phyloP scores from a whole-genome alignment of 2,329 filamentous ascomycete genomes.

The Venturiaceae sp. region DNA sequence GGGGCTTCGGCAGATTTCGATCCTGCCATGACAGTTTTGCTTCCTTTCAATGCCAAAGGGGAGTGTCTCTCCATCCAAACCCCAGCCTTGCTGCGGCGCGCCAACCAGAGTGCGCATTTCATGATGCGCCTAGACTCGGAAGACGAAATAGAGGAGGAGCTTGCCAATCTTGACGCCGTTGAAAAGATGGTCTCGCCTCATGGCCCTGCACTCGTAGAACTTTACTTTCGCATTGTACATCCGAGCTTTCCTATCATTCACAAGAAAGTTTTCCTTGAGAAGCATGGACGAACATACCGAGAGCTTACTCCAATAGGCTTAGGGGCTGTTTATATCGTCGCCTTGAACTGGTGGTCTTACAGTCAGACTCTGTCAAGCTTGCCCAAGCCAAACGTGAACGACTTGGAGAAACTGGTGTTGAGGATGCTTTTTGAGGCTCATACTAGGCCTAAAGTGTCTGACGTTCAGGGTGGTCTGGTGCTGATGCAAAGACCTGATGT shows the following conservation, averaged over 20 bases:
- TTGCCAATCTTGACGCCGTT: constrained; percentile 2
- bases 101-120: constrained; percentile 14
- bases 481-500: constrained; percentile 26
- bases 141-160: constrained; percentile 2
- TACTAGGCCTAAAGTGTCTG: constrained; percentile 28
- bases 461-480: constrained; percentile 27
- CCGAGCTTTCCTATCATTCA: constrained; percentile 50
- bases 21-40: constrained; percentile 15
- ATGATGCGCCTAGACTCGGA: constrained; percentile 17
- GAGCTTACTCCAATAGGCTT: constrained; percentile 46
- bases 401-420: constrained; percentile 23
- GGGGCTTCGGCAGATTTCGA: constrained; percentile 22
- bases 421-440: constrained; percentile 26
- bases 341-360: constrained; percentile 51
- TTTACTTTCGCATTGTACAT: constrained; percentile 61
- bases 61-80: constrained; percentile 2
- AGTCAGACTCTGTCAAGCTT: constrained; percentile 41
- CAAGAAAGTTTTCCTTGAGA: constrained; percentile 52
- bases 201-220: constrained; percentile 58
- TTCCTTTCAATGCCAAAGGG: constrained; percentile 10
- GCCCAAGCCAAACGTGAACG: constrained; percentile 29
- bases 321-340: constrained; percentile 50
- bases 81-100: constrained; percentile 14
- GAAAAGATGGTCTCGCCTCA: constrained; percentile 55
- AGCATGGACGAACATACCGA: constrained; percentile 46